Base-by-base conservation (phyloP, 768 basidiomycete species). In the Fomitopsis serialis region DNA sequence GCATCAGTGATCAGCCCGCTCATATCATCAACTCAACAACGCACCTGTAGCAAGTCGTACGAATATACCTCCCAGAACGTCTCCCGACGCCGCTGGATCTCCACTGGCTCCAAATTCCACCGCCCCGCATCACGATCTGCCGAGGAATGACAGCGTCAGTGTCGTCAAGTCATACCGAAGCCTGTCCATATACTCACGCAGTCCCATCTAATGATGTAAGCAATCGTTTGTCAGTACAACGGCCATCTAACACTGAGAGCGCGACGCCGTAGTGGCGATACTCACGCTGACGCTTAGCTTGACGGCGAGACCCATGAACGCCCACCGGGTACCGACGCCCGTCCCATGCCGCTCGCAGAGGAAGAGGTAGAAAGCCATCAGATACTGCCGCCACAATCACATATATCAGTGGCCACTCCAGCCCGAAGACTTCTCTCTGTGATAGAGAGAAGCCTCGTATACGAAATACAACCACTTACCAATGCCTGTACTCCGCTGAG, bases 221-320 rank as follows among this genome's bases (percentile, higher is more conserved):
- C 15, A 13, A 25, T 12, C 5, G 22, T 15, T 6, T 17, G 15
- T 40, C 37, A 40, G 46, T 17, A 22, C 29, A 13, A 29, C 17
- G 19, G 21, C 27, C 23, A 48, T n/a, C 15, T 24, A 34, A 35
- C 34, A 15, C 8, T 8, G 34, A 15, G 34, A 35, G 15, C 19
- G 25, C 25, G 15, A 29, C 6, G 29, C 29, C 29, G 11, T 5
- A 6, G 11, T 32, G 29, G 29, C 29, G 6, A 44, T 37, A 70
- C 68, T 63, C 53, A 87, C 85, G 69, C 82, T 82, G 62, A 84
- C 81, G 51, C 82, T 82, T 56, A 87, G 65, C 65, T 86, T 87
- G 27, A 85, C 82, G 17, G 81, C 78, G 29, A 87, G 73, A 36
- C 85, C 85, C 82, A 86, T 85, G 50, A 82, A 69, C n/a, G 82